phyloP scores from a whole-genome alignment of 73 alveolate genomes.

The Paramecium octaurelia region DNA sequence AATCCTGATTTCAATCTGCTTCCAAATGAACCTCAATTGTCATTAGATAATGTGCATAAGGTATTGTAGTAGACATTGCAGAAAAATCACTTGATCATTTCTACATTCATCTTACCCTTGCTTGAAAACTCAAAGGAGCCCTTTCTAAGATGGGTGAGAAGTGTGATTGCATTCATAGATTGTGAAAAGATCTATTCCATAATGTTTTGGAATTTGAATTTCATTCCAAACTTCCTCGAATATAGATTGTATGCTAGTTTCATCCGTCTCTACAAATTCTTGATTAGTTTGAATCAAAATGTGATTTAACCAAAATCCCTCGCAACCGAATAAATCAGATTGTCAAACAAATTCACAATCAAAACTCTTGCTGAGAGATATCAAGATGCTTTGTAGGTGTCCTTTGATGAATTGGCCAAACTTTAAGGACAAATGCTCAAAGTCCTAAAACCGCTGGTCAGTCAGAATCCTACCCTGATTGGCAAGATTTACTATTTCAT shows the following conservation, averaged over 20 bases:
- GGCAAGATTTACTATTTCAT: conserved; percentile 29
- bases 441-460: not conserved
- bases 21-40: not conserved
- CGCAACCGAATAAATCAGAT: not conserved
- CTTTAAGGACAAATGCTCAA: not conserved
- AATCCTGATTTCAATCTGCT: conserved; percentile 28
- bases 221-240: not conserved
- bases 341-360: not conserved
- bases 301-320: not conserved
- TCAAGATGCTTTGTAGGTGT: not conserved
- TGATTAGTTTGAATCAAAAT: not conserved
- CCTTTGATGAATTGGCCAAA: not conserved
- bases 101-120: not conserved
- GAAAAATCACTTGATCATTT: not conserved
- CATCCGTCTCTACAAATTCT: not conserved
- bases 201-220: not conserved
- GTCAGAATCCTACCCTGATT: not conserved
- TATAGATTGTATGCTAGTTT: not conserved
- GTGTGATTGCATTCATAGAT: not conserved
- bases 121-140: not conserved
- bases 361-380: not conserved
- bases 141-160: conserved; percentile 9
- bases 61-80: not conserved
- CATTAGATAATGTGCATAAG: not conserved
- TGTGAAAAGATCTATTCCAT: not conserved